These are phyloP conservation scores for Lichtheimia hyalospora DNA, from an alignment of 371 early-diverging fungal genomes.

Conservation along the genomic window DNA sequence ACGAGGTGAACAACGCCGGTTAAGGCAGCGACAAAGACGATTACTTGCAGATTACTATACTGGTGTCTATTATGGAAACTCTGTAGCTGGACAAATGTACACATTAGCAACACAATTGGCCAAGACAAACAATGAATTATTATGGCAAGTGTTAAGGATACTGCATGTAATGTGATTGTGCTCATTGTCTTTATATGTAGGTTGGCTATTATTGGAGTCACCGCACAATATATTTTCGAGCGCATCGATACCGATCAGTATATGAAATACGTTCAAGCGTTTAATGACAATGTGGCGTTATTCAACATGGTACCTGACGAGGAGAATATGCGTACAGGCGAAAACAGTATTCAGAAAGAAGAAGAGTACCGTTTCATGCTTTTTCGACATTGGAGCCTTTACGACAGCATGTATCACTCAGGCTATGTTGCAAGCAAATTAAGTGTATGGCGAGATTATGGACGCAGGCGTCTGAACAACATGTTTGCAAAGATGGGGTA, in stretches of 20 bases:
- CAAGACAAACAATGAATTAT: conserved; percentile 54
- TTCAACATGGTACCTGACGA: conserved; percentile 33
- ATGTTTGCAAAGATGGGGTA: conserved; percentile 90
- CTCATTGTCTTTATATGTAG: conserved; percentile 23
- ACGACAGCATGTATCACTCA: conserved; percentile 85
- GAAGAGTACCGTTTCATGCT: conserved; percentile 85
- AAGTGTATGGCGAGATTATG: conserved; percentile 84
- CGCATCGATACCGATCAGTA: conserved; percentile 61
- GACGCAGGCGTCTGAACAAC: conserved; percentile 72
- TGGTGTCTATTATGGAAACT: conserved; percentile 58
- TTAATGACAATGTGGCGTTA: conserved; percentile 62
- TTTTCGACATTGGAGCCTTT: conserved; percentile 90
- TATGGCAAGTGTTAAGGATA: conserved; percentile 49
- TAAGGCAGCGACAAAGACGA: conserved; percentile 26
- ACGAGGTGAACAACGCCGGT: conserved; percentile 10
- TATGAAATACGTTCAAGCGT: conserved; percentile 43
- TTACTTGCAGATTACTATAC: conserved; percentile 58
- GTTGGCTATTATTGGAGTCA: conserved; percentile 72
- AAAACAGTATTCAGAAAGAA: conserved; percentile 32
- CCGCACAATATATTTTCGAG: conserved; percentile 70
- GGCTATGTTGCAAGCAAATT: conserved; percentile 82
- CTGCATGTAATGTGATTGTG: background rate
- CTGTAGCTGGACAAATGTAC: conserved; percentile 59
- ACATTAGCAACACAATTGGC: conserved; percentile 56
- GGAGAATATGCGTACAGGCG: conserved; percentile 8